Percentiles rank a stretch among this genome's conserved stretches.
Conservation (phyloP, 192 early-diverging fungal genomes). For the Linnemannia elongata region DNA sequence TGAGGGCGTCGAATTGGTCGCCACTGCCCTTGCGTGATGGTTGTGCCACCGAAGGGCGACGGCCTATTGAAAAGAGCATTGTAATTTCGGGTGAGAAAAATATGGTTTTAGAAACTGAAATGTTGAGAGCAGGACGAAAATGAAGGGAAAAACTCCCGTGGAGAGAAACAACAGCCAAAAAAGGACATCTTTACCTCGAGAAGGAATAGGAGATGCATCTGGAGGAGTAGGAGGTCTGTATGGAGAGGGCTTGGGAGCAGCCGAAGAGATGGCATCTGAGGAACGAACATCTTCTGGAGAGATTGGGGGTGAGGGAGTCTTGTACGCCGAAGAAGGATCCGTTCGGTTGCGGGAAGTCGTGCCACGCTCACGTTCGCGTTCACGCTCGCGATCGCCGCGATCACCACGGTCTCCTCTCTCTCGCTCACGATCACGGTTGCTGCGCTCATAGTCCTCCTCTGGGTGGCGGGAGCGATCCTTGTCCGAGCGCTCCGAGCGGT, state of each 20-base stretch:
- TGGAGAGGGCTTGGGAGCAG: slow-evolving; percentile 1
- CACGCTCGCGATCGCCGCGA: not conserved
- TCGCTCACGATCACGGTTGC: slow-evolving; percentile 30
- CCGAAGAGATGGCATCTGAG: slow-evolving; percentile 15
- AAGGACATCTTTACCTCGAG: slow-evolving; percentile 18
- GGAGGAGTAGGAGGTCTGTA: slow-evolving; percentile 51
- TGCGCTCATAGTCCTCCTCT: slow-evolving; percentile 29
- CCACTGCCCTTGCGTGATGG: slow-evolving; percentile 36
- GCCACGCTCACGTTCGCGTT: slow-evolving; percentile 26
- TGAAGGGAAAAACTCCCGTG: not conserved
- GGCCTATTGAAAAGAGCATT: slow-evolving; percentile 18
- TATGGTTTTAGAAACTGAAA: not conserved
- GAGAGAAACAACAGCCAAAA: not conserved
- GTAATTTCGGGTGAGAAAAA: not conserved
- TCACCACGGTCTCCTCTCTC: slow-evolving; percentile 13
- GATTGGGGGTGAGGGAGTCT: slow-evolving; percentile 42
- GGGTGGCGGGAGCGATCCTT: slow-evolving; percentile 41
- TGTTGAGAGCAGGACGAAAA: not conserved
- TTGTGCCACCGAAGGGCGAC: slow-evolving; percentile 26
- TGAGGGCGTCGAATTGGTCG: slow-evolving; percentile 54
- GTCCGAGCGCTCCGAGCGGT: slow-evolving; percentile 26
- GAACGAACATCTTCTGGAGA: slow-evolving; percentile 37
- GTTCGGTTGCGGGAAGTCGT: slow-evolving; percentile 13
- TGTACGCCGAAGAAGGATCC: slow-evolving; percentile 41
- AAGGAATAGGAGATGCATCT: slow-evolving; percentile 36